Evolutionary conservation across 768 basidiomycete genomes (phyloP).

Genomic region (Kwoniella sp.): DNA sequence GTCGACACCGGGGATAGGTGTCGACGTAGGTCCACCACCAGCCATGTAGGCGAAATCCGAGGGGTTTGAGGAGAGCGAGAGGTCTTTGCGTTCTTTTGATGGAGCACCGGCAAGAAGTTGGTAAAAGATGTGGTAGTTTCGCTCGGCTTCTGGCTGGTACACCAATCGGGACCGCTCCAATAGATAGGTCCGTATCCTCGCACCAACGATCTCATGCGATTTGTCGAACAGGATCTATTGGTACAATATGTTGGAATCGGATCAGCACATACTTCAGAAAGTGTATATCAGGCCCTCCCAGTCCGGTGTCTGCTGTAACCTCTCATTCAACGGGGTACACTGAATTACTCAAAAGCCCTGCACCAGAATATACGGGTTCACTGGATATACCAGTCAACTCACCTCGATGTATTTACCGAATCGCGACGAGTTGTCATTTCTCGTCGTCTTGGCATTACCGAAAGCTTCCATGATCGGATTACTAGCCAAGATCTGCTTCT

Average conservation of each 20-base stretch:
- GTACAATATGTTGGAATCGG: neutral
- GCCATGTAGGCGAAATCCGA: constrained; percentile 87
- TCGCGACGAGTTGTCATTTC: constrained; percentile 97
- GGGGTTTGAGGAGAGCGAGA: constrained; percentile 82
- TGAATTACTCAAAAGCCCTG: neutral
- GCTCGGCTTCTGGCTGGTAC: constrained; percentile 93
- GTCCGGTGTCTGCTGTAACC: too few species aligned
- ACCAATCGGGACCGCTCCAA: constrained; percentile 96
- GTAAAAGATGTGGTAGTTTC: constrained; percentile 99
- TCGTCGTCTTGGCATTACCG: constrained; percentile 97
- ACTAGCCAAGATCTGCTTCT: constrained; percentile 96
- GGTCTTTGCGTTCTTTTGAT: constrained; percentile 89
- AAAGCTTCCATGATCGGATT: constrained; percentile 99
- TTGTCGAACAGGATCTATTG: constrained; percentile 91
- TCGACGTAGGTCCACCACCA: constrained; percentile 86
- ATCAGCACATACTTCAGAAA: neutral
- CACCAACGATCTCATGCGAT: constrained; percentile 93
- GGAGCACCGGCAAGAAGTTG: constrained; percentile 97
- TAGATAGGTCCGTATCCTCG: constrained; percentile 97
- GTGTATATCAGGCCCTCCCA: too few species aligned
- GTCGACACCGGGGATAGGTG: constrained; percentile 87
- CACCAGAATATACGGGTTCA: too few species aligned
- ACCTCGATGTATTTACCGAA: constrained; percentile 99
- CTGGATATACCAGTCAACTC: constrained; percentile 30
- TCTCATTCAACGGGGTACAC: too few species aligned